Evolutionary conservation across 345 rosid species (phyloP).

Genomic region (Garcia nutans): DNA sequence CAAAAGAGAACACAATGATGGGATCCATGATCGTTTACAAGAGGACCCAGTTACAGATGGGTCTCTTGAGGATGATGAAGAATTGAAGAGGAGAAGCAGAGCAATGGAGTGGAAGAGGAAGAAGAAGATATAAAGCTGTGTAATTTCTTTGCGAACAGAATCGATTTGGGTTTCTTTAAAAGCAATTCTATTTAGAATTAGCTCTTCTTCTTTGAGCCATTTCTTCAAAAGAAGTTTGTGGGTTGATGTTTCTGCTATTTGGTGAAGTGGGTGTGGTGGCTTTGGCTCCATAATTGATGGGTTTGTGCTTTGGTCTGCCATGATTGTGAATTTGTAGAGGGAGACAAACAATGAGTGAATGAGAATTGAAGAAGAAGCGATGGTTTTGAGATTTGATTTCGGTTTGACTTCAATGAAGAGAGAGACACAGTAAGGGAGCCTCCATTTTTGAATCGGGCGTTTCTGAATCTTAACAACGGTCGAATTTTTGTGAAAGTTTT

Average conservation of each 20-base stretch:
- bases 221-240: constrained; percentile 95
- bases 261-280: constrained; percentile 74
- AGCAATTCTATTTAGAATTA: constrained; percentile 65
- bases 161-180: constrained; percentile 86
- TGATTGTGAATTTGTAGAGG: constrained; percentile 18
- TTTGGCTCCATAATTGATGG: constrained; percentile 51
- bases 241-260: constrained; percentile 82
- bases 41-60: constrained; percentile 13
- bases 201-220: constrained; percentile 93
- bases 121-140: constrained; percentile 81
- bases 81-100: constrained; percentile 72
- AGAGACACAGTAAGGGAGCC: constrained; percentile 7
- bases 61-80: constrained; percentile 31
- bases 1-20: constrained; percentile 63
- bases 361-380: constrained; percentile 5
- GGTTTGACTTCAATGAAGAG: constrained; percentile 6
- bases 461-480: constrained; percentile 25
- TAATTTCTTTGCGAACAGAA: constrained; percentile 63
- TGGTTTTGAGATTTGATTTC: background rate
- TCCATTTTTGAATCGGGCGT: constrained; percentile 12
- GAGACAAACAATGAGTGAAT: constrained; percentile 7
- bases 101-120: constrained; percentile 83
- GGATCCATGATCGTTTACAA: constrained; percentile 78
- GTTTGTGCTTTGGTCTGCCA: constrained; percentile 51
- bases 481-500: constrained; percentile 11